These are phyloP conservation scores for Russula brevipes DNA, from an alignment of 768 basidiomycete species.

Conservation along the genomic window DNA sequence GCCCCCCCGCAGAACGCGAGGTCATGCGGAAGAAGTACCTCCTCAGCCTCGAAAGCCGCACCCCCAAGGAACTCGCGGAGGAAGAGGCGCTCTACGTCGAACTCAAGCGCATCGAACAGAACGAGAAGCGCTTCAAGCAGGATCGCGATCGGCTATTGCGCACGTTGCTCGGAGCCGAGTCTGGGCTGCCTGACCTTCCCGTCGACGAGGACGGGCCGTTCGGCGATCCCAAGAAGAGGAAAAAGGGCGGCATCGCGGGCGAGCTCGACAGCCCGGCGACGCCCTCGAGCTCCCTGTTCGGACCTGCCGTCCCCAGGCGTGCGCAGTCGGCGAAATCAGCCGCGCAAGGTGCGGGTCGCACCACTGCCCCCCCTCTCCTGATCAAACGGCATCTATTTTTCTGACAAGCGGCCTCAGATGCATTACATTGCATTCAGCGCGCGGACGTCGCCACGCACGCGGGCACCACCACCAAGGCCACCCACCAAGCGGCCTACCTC, in stretches of 20 bases:
- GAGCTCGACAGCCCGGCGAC: slow-evolving; percentile 46
- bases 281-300: slow-evolving; percentile 34
- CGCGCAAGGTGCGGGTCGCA: slow-evolving; percentile 46
- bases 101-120: slow-evolving; percentile 92
- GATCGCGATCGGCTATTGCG: slow-evolving; percentile 86
- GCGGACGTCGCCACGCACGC: slow-evolving; percentile 48
- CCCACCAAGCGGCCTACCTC: slow-evolving; percentile 73
- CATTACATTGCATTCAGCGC: slow-evolving; percentile 67
- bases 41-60: slow-evolving; percentile 79
- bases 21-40: slow-evolving; percentile 84
- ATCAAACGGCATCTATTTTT: neutral
- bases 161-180: slow-evolving; percentile 80
- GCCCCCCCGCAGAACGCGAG: slow-evolving; percentile 62
- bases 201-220: slow-evolving; percentile 58
- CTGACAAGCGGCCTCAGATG: slow-evolving; percentile 42
- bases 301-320: slow-evolving; percentile 13
- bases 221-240: slow-evolving; percentile 51
- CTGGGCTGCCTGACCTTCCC: slow-evolving; percentile 69
- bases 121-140: slow-evolving; percentile 78
- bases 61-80: slow-evolving; percentile 83
- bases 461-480: slow-evolving; percentile 61
- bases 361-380: neutral
- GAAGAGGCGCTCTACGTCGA: slow-evolving; percentile 94
- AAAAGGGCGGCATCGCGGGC: slow-evolving; percentile 36
- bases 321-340: slow-evolving; percentile 52